These are phyloP conservation scores for Talinum fruticosum DNA, from an alignment of 148 eudicot species.

Conservation along the genomic window DNA sequence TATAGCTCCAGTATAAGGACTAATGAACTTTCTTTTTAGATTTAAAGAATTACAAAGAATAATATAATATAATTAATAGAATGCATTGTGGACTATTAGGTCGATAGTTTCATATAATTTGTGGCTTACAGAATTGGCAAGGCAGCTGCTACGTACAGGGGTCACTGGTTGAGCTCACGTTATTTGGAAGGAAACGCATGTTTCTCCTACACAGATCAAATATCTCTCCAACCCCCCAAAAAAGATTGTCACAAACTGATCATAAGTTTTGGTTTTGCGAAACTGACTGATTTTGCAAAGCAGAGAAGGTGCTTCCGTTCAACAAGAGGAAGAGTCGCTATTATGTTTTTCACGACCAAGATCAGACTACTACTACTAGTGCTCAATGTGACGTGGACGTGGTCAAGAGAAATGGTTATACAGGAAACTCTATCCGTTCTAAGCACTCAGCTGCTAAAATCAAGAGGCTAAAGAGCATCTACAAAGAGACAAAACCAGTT, in stretches of 20 bases:
- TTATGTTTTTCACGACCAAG: conserved; percentile 2
- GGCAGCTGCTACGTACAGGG: background rate
- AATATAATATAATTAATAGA: too few relatives aligned
- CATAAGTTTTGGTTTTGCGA: background rate
- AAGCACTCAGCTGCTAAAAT: background rate
- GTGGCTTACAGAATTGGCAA: too few relatives aligned
- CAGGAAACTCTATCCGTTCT: background rate
- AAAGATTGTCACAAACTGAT: background rate
- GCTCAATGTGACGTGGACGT: background rate
- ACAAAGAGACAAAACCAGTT: conserved; percentile 4
- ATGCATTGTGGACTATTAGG: too few relatives aligned
- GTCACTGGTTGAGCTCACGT: background rate
- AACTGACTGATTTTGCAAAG: background rate
- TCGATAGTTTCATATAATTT: too few relatives aligned
- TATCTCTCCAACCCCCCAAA: background rate
- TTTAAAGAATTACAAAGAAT: too few relatives aligned
- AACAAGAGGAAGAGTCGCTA: conserved; percentile 18
- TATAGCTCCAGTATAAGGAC: too few relatives aligned
- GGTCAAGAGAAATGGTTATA: background rate
- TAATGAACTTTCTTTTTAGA: too few relatives aligned
- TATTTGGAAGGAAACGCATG: background rate
- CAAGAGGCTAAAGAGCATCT: conserved; percentile 18
- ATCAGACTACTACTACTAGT: background rate
- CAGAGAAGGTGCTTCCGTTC: conserved; percentile 24
- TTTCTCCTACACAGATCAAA: background rate